Base-by-base conservation (phyloP, 257 asterid species). In the Cordia subcordata region DNA sequence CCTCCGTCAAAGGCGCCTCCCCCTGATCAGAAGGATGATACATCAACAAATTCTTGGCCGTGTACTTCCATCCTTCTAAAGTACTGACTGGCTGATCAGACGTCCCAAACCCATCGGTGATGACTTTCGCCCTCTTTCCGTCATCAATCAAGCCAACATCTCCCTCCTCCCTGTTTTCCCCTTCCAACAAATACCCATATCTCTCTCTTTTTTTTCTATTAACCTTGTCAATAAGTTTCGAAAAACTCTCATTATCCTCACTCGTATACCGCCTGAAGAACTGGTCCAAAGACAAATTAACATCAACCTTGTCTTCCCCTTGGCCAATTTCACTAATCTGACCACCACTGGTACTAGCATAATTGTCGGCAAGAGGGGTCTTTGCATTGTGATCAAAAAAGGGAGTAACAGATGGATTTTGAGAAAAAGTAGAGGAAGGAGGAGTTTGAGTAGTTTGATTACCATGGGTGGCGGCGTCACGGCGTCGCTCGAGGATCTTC, bases 1-100 rank as follows among this genome's bases (percentile, higher is more conserved):
- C 89, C 54, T 77, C 86, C 0, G 97, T 86, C 72, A 92, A 72
- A 2, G 91, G 82, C 0, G 51, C 82, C 72, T 92, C 97, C 15
- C 96, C 99, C 62, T 79, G 73, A 71, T 92, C 97, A 17, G 99
- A 82, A 0, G 99, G 97, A 72, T 92, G 93, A 77, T 92, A 92
- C 99, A 92, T 92, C 54, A 92, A 72, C 55, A 86, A 62, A 66
- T 92, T 92, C 76, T 86, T 92, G 8, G 96, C 79, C 0, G 84
- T 81, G 65, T 86, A 88, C 44, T 92, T 86, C 97, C 99, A 92
- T 39, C 96, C 93, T 23, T 84, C 91, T 70, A 92, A 77, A 0
- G 94, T 84, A 56, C 68, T 60, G 61, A 80, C 80, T 0, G 97
- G 97, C 82, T 86, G 99, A 71, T 82, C 87, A 3, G 96, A 86